phyloP scores from a whole-genome alignment of 495 filamentous ascomycete species.

The Peziza echinospora region DNA sequence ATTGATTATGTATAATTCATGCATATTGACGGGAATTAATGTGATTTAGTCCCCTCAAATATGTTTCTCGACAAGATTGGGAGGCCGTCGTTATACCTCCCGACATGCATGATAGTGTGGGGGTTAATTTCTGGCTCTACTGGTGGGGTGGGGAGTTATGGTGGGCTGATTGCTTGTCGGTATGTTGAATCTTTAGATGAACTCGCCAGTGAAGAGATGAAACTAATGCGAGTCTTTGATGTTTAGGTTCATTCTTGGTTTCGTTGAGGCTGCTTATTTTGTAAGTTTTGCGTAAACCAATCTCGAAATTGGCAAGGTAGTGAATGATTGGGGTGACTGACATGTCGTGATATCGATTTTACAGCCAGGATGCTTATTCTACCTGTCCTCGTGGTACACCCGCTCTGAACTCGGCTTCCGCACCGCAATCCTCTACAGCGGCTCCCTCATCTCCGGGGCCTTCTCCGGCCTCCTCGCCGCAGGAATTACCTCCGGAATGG shows the following conservation, averaged over 20 bases:
- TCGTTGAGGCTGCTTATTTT: slow-evolving; percentile 22
- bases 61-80: slow-evolving; percentile 43
- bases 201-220: too few species aligned
- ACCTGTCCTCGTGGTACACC: slow-evolving; percentile 11
- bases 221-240: too few species aligned
- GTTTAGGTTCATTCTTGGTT: slow-evolving; percentile 9
- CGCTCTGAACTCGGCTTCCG: background rate
- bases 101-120: slow-evolving; percentile 48
- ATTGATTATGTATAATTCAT: background rate
- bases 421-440: slow-evolving; percentile 25
- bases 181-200: too few species aligned
- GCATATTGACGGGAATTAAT: too few species aligned
- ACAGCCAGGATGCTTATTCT: slow-evolving; percentile 12
- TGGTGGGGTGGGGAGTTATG: slow-evolving; percentile 32
- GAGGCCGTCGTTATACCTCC: slow-evolving; percentile 42
- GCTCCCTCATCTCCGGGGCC: slow-evolving; percentile 32
- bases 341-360: background rate
- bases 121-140: slow-evolving; percentile 42
- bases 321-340: too few species aligned
- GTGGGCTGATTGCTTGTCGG: slow-evolving; percentile 32
- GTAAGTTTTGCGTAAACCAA: background rate
- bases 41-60: slow-evolving; percentile 54
- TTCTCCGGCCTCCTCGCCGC: slow-evolving; percentile 40
- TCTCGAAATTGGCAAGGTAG: too few species aligned
- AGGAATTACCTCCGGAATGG: slow-evolving; percentile 27